phyloP scores from a whole-genome alignment of 2,329 filamentous ascomycete species.

The Esteya vermicola region DNA sequence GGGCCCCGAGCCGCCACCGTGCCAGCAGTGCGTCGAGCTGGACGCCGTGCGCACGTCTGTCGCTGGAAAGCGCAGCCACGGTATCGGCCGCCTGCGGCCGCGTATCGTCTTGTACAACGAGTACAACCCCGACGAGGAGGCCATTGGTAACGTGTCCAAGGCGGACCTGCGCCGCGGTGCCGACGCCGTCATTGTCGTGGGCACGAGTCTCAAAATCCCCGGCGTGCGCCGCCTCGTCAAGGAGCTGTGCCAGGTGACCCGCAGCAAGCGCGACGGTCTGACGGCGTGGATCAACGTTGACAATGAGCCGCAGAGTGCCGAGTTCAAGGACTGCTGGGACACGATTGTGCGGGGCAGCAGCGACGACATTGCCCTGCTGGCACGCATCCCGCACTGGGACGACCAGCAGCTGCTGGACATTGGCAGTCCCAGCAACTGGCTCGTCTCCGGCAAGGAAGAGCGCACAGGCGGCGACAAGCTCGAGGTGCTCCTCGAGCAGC shows the following conservation, averaged over 20 bases:
- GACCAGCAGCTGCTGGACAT: conserved; percentile 39
- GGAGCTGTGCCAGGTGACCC: conserved; percentile 80
- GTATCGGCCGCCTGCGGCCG: conserved; percentile 77
- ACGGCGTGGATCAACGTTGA: conserved; percentile 94
- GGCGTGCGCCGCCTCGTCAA: conserved; percentile 80
- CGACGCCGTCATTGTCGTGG: conserved; percentile 87
- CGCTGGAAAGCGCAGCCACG: conserved; percentile 81
- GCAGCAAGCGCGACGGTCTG: conserved; percentile 67
- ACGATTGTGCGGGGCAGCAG: conserved; percentile 75
- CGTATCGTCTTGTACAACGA: conserved; percentile 97
- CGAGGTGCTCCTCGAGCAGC: conserved; percentile 28
- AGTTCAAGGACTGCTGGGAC: conserved; percentile 90
- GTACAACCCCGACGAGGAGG: conserved; percentile 89
- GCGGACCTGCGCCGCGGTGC: conserved; percentile 75
- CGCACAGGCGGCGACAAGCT: conserved; percentile 21
- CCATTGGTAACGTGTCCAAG: conserved; percentile 80
- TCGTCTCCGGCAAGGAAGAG: conserved; percentile 26
- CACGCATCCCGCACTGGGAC: conserved; percentile 47
- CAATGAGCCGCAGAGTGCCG: conserved; percentile 63
- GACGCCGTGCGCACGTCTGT: conserved; percentile 63
- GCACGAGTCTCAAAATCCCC: conserved; percentile 89
- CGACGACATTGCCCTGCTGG: conserved; percentile 70
- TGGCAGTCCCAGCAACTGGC: conserved; percentile 22
- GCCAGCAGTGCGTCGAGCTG: conserved; percentile 55
- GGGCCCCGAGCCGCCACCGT: conserved; percentile 71